These are phyloP conservation scores for Mucor lusitanicus DNA, from an alignment of 371 early-diverging fungal species.

Conservation along the genomic window DNA sequence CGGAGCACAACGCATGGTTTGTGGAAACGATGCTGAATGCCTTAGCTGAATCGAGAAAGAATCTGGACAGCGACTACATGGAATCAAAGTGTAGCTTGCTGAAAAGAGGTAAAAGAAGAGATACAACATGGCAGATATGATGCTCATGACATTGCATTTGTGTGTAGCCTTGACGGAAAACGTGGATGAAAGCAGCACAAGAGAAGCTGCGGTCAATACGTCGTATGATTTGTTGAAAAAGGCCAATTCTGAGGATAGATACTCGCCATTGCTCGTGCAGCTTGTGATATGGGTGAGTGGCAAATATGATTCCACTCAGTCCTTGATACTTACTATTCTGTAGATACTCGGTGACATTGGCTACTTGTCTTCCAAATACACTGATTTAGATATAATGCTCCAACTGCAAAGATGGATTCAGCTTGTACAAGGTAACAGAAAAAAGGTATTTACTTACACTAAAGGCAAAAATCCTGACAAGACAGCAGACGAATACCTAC, in stretches of 20 bases:
- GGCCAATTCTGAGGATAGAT: conserved; percentile 1
- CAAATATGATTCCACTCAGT: background rate
- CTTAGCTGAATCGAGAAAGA: conserved; percentile 16
- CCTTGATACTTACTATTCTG: too few relatives aligned
- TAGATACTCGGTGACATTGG: conserved; percentile 39
- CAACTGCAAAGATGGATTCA: conserved; percentile 35
- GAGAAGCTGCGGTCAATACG: conserved; percentile 21
- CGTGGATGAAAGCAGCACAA: conserved; percentile 3
- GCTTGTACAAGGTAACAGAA: conserved; percentile 31
- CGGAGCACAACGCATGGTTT: conserved; percentile 15
- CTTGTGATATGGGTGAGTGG: conserved; percentile 27
- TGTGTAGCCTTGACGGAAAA: conserved; percentile 16
- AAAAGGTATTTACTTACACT: background rate
- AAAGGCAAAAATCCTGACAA: background rate
- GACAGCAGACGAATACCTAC: conserved; percentile 28
- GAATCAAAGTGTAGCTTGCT: conserved; percentile 23
- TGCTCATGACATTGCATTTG: background rate
- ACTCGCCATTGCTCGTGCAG: conserved; percentile 15
- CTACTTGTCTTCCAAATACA: conserved; percentile 21
- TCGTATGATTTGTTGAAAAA: conserved; percentile 6
- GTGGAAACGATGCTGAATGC: conserved; percentile 14
- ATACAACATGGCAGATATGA: conserved; percentile 3
- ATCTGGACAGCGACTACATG: conserved; percentile 25
- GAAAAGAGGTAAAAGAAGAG: conserved; percentile 7
- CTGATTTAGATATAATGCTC: conserved; percentile 34